Evolutionary conservation across 2,329 filamentous ascomycete species (phyloP).

Genomic region (Epichloe sylvatica): DNA sequence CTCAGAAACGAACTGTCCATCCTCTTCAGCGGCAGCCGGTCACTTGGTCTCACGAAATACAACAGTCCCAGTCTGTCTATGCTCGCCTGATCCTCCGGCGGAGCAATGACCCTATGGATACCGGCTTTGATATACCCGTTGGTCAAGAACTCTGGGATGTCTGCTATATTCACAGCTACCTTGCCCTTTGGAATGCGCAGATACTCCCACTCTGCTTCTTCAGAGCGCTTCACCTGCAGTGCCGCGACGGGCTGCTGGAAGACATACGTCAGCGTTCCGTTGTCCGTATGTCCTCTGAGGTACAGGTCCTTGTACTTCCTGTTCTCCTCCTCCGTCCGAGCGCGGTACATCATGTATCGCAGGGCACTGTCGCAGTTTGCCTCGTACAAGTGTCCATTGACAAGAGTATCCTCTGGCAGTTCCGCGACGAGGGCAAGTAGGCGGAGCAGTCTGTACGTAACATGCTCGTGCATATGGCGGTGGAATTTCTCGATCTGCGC

Average conservation of each 20-base stretch:
- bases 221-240: slow-evolving; percentile 29
- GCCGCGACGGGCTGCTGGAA: slow-evolving; percentile 44
- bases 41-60: slow-evolving; percentile 4
- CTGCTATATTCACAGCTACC: slow-evolving; percentile 4
- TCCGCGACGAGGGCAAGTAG: slow-evolving; percentile 37
- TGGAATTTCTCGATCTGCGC: slow-evolving; percentile 21
- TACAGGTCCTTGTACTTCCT: slow-evolving; percentile 20
- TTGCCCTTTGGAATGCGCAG: slow-evolving; percentile 2
- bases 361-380: slow-evolving; percentile 40
- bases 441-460: slow-evolving; percentile 20
- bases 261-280: slow-evolving; percentile 40
- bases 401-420: slow-evolving; percentile 41
- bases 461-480: slow-evolving; percentile 20
- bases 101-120: slow-evolving; percentile 3
- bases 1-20: slow-evolving; percentile 1
- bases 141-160: slow-evolving; percentile 2
- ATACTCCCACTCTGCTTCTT: slow-evolving; percentile 1
- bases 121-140: slow-evolving; percentile 3
- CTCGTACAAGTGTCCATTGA: slow-evolving; percentile 39
- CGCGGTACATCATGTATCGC: slow-evolving; percentile 46
- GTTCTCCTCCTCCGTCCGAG: slow-evolving; percentile 31
- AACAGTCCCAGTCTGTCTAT: slow-evolving; percentile 1
- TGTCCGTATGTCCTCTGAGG: slow-evolving; percentile 36
- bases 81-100: slow-evolving; percentile 1
- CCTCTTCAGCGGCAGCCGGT: slow-evolving; percentile 2